Evolutionary conservation across 2,329 filamentous ascomycete species (phyloP).

Genomic region (Talaromyces sp.): DNA sequence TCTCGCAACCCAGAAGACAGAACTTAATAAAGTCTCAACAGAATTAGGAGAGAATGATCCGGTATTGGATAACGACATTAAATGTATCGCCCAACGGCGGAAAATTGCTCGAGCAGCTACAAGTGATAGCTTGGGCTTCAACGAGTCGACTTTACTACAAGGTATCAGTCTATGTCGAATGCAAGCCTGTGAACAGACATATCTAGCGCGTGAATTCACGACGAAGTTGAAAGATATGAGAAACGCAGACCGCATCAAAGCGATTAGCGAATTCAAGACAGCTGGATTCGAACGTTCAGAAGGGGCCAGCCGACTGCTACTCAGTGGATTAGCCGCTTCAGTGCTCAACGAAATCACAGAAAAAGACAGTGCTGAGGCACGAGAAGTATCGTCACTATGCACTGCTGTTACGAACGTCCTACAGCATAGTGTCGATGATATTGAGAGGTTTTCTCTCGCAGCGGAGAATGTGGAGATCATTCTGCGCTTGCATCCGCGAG

Average conservation of each 20-base stretch:
- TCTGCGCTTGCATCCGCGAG: conserved; percentile 39
- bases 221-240: conserved; percentile 35
- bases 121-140: conserved; percentile 26
- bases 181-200: conserved; percentile 37
- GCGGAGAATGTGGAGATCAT: conserved; percentile 39
- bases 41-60: conserved; percentile 35
- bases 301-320: conserved; percentile 32
- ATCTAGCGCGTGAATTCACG: conserved; percentile 35
- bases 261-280: conserved; percentile 31
- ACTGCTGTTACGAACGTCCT: conserved; percentile 33
- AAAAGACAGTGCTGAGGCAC: conserved; percentile 35
- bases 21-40: conserved; percentile 34
- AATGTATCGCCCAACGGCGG: conserved; percentile 27
- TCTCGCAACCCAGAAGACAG: conserved; percentile 28
- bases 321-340: conserved; percentile 35
- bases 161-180: conserved; percentile 35
- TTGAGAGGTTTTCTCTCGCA: conserved; percentile 40
- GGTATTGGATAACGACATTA: conserved; percentile 24
- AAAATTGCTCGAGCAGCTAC: conserved; percentile 33
- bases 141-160: conserved; percentile 33
- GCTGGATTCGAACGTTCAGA: conserved; percentile 30
- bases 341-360: conserved; percentile 35
- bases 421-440: conserved; percentile 25
- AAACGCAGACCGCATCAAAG: conserved; percentile 27
- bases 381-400: conserved; percentile 36